These are phyloP conservation scores for Beauveria medogensis DNA, from an alignment of 2,329 filamentous ascomycete genomes.

Conservation along the genomic window DNA sequence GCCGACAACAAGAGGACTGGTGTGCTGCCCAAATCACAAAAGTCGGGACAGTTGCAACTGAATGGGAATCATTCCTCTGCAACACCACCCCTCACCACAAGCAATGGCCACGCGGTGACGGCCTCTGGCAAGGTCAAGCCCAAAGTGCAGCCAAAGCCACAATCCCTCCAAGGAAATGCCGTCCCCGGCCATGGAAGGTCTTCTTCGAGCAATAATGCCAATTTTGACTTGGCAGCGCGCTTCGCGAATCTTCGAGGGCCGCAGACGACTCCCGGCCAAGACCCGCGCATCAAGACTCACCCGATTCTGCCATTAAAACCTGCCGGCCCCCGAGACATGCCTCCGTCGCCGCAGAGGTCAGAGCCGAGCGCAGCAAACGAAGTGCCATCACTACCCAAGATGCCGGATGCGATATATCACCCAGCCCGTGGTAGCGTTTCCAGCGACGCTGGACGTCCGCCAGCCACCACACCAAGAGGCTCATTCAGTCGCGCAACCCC, in stretches of 20 bases:
- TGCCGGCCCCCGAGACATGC: slow-evolving; percentile 47
- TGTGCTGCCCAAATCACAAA: slow-evolving; percentile 34
- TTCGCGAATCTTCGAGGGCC: slow-evolving; percentile 49
- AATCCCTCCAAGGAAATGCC: slow-evolving; percentile 55
- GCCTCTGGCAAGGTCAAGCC: slow-evolving; percentile 33
- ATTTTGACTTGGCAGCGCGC: slow-evolving; percentile 45
- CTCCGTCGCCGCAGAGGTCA: slow-evolving; percentile 29
- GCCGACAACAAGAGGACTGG: slow-evolving; percentile 57
- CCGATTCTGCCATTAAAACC: slow-evolving; percentile 32
- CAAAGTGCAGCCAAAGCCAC: slow-evolving; percentile 57
- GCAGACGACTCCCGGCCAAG: slow-evolving; percentile 35
- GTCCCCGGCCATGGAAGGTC: slow-evolving; percentile 25
- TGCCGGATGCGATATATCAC: slow-evolving; percentile 69
- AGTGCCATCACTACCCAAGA: slow-evolving; percentile 55
- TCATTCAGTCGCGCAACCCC: slow-evolving; percentile 55
- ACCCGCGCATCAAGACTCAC: slow-evolving; percentile 45
- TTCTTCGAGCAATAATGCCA: slow-evolving; percentile 21
- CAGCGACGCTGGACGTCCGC: slow-evolving; percentile 55
- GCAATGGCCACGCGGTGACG: slow-evolving; percentile 7
- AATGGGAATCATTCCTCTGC: slow-evolving; percentile 13
- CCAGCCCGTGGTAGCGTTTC: slow-evolving; percentile 66
- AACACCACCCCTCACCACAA: not conserved
- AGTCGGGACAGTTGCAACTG: not conserved
- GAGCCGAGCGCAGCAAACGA: slow-evolving; percentile 42
- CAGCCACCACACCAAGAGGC: slow-evolving; percentile 55